Evolutionary conservation across 805 yeast species (phyloP).

Genomic region (Cyberlindnera maclurae): DNA sequence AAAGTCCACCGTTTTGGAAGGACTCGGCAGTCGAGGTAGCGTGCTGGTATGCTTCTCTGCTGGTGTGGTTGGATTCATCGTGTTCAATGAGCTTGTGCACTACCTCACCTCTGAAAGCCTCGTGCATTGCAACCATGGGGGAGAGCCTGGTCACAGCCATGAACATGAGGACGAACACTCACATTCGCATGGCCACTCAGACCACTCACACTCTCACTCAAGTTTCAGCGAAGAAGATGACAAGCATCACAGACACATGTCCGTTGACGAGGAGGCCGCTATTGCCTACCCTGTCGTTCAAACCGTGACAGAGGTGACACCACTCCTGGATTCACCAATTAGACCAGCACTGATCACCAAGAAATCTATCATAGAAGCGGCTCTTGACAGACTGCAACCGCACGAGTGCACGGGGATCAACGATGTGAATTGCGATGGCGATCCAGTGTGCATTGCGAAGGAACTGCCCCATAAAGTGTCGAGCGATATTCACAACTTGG

Average conservation of each 20-base stretch:
- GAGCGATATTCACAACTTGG: conserved; percentile 21
- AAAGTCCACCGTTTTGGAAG: conserved; percentile 17
- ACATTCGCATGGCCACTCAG: conserved; percentile 3
- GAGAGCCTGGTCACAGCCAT: conserved; percentile 14
- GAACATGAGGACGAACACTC: conserved; percentile 12
- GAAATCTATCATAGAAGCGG: conserved; percentile 10
- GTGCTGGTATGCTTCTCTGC: conserved; percentile 40
- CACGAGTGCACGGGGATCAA: conserved; percentile 15
- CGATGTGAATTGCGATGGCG: conserved; percentile 18
- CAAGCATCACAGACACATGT: conserved; percentile 1
- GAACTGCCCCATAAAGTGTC: conserved; percentile 18
- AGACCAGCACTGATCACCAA: conserved; percentile 1
- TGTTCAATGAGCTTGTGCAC: conserved; percentile 63
- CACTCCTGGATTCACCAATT: not conserved
- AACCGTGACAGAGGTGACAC: not conserved
- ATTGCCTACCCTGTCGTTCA: not conserved
- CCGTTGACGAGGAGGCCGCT: conserved; percentile 4
- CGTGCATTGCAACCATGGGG: conserved; percentile 62
- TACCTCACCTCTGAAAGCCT: conserved; percentile 70
- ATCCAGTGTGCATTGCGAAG: conserved; percentile 10
- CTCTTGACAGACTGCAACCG: conserved; percentile 9
- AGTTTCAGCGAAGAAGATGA: conserved; percentile 2
- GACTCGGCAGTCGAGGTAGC: conserved; percentile 27
- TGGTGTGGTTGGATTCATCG: conserved; percentile 57
- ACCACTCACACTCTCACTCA: conserved; percentile 7